These are phyloP conservation scores for Rhodotorula babjevae DNA, from an alignment of 768 basidiomycete genomes.

Conservation along the genomic window DNA sequence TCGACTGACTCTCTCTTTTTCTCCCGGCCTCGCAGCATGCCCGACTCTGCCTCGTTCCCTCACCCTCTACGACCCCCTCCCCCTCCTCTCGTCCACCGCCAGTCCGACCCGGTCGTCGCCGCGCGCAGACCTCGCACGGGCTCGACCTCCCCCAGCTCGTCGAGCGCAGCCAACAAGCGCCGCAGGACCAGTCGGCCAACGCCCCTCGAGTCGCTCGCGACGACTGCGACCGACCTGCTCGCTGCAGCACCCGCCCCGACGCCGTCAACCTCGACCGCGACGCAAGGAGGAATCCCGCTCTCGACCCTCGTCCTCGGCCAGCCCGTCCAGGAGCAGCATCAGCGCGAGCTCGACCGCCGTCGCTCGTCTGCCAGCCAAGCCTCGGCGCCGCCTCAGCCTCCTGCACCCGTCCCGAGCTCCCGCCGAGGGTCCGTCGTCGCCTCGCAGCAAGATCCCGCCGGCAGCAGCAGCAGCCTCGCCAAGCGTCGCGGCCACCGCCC, in stretches of 20 bases:
- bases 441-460: too few species aligned
- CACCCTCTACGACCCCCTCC: background rate
- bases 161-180: constrained; percentile 3
- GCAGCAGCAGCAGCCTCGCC: background rate
- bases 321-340: constrained; percentile 10
- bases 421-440: background rate
- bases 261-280: background rate
- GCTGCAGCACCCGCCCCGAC: background rate
- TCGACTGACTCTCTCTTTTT: background rate
- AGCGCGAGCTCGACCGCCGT: constrained; percentile 4
- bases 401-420: background rate
- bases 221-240: constrained; percentile 11
- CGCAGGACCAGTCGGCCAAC: background rate
- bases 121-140: background rate
- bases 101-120: background rate
- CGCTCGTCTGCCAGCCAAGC: constrained; percentile 1
- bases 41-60: background rate
- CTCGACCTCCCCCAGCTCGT: constrained; percentile 5
- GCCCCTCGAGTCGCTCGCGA: constrained; percentile 19
- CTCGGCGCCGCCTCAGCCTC: background rate
- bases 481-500: constrained; percentile 27
- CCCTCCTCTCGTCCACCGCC: background rate
- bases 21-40: background rate
- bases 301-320: constrained; percentile 3
- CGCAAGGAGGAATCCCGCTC: background rate